Evolutionary conservation across 2,329 filamentous ascomycete species (phyloP), one percentile per base, ranked within the genome.

Genomic region (Penicillium palitans): DNA sequence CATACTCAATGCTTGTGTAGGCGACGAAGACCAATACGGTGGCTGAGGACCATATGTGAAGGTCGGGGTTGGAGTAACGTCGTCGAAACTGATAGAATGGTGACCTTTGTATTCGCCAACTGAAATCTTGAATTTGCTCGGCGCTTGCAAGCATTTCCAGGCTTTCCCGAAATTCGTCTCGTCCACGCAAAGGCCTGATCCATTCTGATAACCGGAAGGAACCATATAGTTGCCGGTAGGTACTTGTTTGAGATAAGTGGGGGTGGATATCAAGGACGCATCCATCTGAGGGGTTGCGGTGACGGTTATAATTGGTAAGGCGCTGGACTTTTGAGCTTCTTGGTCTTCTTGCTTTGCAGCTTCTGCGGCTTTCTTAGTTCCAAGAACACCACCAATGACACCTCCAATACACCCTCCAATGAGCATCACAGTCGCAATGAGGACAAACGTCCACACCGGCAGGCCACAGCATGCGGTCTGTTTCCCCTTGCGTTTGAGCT

Each of bases 1-100:
- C 33, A 87, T 77, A 24, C 78, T 74, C 59, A 89, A 71, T 1
- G 76, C 70, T 61, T 83, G 78, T 29, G 79, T 73, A 9, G 66
- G 70, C 68, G 66, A 46, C 84, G 75, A 31, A 78, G 55, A 44
- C 55, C 55, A 58, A 27, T 58, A 70, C 1, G 85, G 85, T n/a
- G 81, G 76, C 68, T 89, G 87, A 3, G 85, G 78, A 15, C 87
- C 87, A 67, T 89, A 89, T 25, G 79, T 77, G 56, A 86, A 80
- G 4, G 72, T 70, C 12, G 73, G 69, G 8, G 68, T 65, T 12
- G 76, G 66, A 17, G 72, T 66, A 57, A 78, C 70, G 17, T 78
- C 74, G 13, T 72, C 69, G 53, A 80, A 76, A 6, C 68, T 64
- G 13, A 80, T 70, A 19, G 72, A 70, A 13, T 68, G 66, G 10